These are phyloP conservation scores for Lactarius sp. DNA, from an alignment of 768 basidiomycete species.

Conservation along the genomic window DNA sequence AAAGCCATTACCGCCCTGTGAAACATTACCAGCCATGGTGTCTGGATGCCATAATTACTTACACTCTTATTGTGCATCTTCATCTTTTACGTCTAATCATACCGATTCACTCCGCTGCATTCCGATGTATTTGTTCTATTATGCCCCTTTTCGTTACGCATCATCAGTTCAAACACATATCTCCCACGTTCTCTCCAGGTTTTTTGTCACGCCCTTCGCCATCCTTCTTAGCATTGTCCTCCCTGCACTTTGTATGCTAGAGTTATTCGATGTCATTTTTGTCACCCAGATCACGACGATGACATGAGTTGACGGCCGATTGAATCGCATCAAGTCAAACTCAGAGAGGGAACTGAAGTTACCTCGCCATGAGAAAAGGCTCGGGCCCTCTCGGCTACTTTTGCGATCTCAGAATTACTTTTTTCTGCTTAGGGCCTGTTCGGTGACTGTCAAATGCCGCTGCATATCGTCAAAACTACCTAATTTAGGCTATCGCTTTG, in stretches of 20 bases:
- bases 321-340: not conserved
- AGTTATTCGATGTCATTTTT: slow-evolving; percentile 18
- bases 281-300: not conserved
- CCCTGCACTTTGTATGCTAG: slow-evolving; percentile 24
- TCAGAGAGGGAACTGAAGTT: too few species aligned
- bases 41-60: slow-evolving; percentile 16
- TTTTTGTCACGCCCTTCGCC: slow-evolving; percentile 7
- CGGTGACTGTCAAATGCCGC: too few species aligned
- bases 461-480: too few species aligned
- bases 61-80: slow-evolving; percentile 11
- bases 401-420: too few species aligned
- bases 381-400: too few species aligned
- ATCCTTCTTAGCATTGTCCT: slow-evolving; percentile 14
- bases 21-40: slow-evolving; percentile 8
- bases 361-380: not conserved
- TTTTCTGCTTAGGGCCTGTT: too few species aligned
- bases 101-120: slow-evolving; percentile 2
- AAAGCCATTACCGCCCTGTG: slow-evolving; percentile 18
- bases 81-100: slow-evolving; percentile 9
- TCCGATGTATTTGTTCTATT: slow-evolving; percentile 10
- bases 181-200: slow-evolving; percentile 11
- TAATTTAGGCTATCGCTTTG: too few species aligned
- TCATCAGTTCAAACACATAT: slow-evolving; percentile 4
- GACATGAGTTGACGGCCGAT: not conserved
- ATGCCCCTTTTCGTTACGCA: slow-evolving; percentile 17